These are phyloP conservation scores for Monosporascus sp. DNA, from an alignment of 2,329 filamentous ascomycete species.

Conservation along the genomic window DNA sequence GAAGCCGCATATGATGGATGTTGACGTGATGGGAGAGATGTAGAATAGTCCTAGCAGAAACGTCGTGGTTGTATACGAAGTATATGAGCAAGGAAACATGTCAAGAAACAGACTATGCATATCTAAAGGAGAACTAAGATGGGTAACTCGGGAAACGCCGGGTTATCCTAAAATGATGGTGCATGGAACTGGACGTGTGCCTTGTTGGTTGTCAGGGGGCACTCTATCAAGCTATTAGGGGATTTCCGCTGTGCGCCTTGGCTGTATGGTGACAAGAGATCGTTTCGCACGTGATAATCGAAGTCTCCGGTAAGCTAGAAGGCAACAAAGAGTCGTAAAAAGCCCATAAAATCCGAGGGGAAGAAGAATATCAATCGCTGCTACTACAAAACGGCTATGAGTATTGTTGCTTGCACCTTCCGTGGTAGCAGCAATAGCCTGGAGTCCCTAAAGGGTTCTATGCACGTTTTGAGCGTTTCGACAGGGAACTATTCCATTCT, in stretches of 20 bases:
- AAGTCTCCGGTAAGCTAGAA: background rate
- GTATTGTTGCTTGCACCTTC: background rate
- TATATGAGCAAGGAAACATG: background rate
- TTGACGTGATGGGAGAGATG: background rate
- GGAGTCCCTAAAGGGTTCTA: conserved; percentile 6
- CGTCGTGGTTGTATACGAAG: background rate
- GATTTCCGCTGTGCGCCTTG: background rate
- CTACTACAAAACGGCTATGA: no score
- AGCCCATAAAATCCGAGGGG: background rate
- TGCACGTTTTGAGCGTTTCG: conserved; percentile 4
- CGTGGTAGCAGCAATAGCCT: background rate
- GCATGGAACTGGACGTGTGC: no score
- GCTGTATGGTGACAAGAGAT: no score
- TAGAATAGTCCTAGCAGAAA: background rate
- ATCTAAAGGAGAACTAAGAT: no score
- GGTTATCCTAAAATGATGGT: no score
- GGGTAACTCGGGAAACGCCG: no score
- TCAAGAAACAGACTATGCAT: no score
- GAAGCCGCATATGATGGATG: background rate
- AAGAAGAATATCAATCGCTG: background rate
- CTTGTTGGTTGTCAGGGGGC: no score
- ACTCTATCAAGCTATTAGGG: background rate
- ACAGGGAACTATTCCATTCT: conserved; percentile 1
- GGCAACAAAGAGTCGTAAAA: background rate
- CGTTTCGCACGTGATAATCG: background rate